Percentiles rank a stretch among this genome's conserved stretches.
These are phyloP conservation scores for Atalantia buxifolia DNA, from an alignment of 345 rosid species.

Conservation along the genomic window DNA sequence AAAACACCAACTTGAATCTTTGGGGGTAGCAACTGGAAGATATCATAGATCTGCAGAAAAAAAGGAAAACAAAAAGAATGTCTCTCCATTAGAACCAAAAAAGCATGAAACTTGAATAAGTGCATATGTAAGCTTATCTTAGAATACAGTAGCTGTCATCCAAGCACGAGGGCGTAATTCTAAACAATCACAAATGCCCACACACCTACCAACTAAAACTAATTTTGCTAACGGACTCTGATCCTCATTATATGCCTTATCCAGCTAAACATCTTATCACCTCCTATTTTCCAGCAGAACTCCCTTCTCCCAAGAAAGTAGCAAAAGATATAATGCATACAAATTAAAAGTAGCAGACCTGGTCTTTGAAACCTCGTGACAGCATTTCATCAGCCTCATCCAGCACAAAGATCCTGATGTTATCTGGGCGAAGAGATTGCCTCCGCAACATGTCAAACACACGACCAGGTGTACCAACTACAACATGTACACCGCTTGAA, in stretches of 20 bases:
- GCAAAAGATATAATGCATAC: background rate
- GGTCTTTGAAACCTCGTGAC: constrained; percentile 85
- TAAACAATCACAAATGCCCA: too few relatives aligned
- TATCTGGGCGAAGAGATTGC: constrained; percentile 67
- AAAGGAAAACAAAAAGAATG: background rate
- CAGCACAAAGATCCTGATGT: constrained; percentile 66
- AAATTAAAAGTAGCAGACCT: constrained; percentile 34
- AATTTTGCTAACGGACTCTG: background rate
- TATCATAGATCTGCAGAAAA: constrained; percentile 39
- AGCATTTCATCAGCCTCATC: constrained; percentile 90
- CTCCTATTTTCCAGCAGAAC: background rate
- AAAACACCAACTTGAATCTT: constrained; percentile 46
- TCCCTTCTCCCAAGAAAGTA: background rate
- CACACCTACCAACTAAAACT: background rate
- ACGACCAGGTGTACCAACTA: constrained; percentile 83
- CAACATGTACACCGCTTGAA: constrained; percentile 73
- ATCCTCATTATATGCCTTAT: background rate
- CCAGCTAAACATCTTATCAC: background rate
- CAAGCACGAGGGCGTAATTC: too few relatives aligned
- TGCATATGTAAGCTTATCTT: background rate
- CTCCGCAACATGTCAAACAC: constrained; percentile 83
- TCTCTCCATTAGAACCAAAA: background rate
- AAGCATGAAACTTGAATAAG: background rate
- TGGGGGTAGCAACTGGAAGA: constrained; percentile 43
- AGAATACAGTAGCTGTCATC: background rate